phyloP scores from a whole-genome alignment of 1,139 yeast genomes.

The Citeromyces hawaiiensis region DNA sequence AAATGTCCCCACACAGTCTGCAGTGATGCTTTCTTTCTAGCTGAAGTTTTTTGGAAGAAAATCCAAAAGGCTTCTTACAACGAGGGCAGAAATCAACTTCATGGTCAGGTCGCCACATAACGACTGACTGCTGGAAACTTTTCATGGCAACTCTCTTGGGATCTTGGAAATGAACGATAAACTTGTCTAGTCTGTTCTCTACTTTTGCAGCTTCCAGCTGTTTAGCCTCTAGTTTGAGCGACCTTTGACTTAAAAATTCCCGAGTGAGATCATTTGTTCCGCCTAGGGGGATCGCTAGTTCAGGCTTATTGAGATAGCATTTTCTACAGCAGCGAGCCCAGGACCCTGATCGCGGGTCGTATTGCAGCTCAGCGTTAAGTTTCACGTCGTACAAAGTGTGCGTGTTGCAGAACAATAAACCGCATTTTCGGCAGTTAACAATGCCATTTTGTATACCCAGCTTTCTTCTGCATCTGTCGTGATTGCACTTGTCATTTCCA shows the following conservation, averaged over 20 bases:
- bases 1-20: constrained; percentile 68
- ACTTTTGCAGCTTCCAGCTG: constrained; percentile 41
- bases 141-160: constrained; percentile 8
- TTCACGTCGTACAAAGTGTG: constrained; percentile 46
- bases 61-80: constrained; percentile 44
- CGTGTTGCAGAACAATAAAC: constrained; percentile 49
- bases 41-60: constrained; percentile 17
- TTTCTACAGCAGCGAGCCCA: constrained; percentile 61
- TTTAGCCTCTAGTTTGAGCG: constrained; percentile 23
- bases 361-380: constrained; percentile 28
- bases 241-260: constrained; percentile 28
- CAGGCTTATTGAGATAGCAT: constrained; percentile 48
- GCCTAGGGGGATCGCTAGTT: constrained; percentile 30
- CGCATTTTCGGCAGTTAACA: constrained; percentile 62
- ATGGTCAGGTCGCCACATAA: constrained; percentile 58
- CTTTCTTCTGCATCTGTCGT: constrained; percentile 22
- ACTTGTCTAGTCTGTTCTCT: constrained; percentile 48
- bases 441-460: constrained; percentile 35
- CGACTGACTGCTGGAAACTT: constrained; percentile 35
- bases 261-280: constrained; percentile 28
- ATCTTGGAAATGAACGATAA: constrained; percentile 8
- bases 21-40: constrained; percentile 58
- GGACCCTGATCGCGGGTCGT: constrained; percentile 34
- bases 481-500: constrained; percentile 21
- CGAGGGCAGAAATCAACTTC: constrained; percentile 41